Conservation (phyloP, 2,329 filamentous ascomycete genomes). For the Aspergillaceae sp. region DNA sequence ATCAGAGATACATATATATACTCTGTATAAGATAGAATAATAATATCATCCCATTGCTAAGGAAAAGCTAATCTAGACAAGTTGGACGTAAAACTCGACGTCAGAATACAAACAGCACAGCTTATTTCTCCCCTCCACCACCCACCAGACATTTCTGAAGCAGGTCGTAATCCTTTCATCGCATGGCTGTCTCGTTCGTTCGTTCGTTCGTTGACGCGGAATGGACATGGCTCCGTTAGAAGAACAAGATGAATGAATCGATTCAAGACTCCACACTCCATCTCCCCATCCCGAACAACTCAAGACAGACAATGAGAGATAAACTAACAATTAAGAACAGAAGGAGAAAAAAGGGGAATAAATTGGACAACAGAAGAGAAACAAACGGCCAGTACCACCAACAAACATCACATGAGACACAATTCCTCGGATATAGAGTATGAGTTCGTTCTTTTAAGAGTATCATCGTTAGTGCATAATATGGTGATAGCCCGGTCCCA, state of each 20-base stretch:
- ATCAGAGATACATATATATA: too few relatives aligned
- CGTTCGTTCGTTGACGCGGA: slow-evolving; percentile 10
- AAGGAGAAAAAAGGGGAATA: slow-evolving; percentile 2
- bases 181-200: slow-evolving; percentile 14
- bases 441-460: too few relatives aligned
- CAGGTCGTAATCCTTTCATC: slow-evolving; percentile 9
- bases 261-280: slow-evolving; percentile 18
- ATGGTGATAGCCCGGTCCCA: slow-evolving; percentile 26
- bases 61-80: slow-evolving; percentile 1
- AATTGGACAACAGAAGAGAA: neutral
- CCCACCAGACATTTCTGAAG: too few relatives aligned
- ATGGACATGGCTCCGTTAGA: slow-evolving; percentile 15
- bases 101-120: neutral
- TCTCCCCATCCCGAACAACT: slow-evolving; percentile 11
- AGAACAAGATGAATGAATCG: slow-evolving; percentile 12
- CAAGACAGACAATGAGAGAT: slow-evolving; percentile 14
- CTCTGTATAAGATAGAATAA: too few relatives aligned
- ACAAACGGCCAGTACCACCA: neutral
- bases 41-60: neutral
- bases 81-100: neutral
- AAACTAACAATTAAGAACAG: slow-evolving; percentile 7
- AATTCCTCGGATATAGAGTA: too few relatives aligned
- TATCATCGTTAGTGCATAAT: slow-evolving; percentile 19
- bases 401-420: neutral
- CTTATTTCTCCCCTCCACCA: too few relatives aligned